Evolutionary conservation across 352 stramenopile species (phyloP), one percentile per base, ranked within the genome.

Genomic region (Phytophthora kernoviae): DNA sequence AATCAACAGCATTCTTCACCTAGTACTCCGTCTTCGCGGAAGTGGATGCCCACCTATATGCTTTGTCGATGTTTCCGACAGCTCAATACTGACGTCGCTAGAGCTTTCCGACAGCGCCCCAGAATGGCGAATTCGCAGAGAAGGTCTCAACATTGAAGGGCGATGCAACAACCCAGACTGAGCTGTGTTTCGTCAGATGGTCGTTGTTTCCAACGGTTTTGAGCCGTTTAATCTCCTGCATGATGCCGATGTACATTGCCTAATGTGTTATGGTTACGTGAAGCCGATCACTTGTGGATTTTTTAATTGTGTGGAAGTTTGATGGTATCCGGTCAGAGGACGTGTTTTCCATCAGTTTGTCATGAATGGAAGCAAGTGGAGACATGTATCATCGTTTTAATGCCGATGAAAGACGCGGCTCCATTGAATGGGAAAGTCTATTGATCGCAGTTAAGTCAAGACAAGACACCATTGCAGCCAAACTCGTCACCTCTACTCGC

Each of bases 1-100:
- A 61, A 93, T 94, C 62, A 81, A 94, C 56, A 93, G 75, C 50
- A 96, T 74, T 18, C 60, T 98, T 8, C 85, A 97, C 66, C 75
- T 97, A 39, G 86, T 96, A 8, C 62, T 97, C 10, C 73, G 78
- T 27, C 70, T 97, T 26, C 72, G 80, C 26, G 61, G 66, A 63
- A 65, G 62, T 33, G 43, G 21, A 14, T 33, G 18, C 14, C 40
- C 39, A 7, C 14, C 9, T 21, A 8, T 2, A 21, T n/a, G 14
- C 21, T 70, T 70, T 45, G 62, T 54, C 9, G 62, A 62, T 60
- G 43, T 65, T 9, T 46, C 58, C 0, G 42, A 62, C 10, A 30
- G 30, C 18, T 65, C 51, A 2, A 26, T 58, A 37, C 36, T 74
- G 17, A 5, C 36, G 2, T 7, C 50, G n/a, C n/a, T 34, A 10